Conservation (phyloP, 225 moss, liverwort and hornwort species). For the Marchantia polymorpha region DNA sequence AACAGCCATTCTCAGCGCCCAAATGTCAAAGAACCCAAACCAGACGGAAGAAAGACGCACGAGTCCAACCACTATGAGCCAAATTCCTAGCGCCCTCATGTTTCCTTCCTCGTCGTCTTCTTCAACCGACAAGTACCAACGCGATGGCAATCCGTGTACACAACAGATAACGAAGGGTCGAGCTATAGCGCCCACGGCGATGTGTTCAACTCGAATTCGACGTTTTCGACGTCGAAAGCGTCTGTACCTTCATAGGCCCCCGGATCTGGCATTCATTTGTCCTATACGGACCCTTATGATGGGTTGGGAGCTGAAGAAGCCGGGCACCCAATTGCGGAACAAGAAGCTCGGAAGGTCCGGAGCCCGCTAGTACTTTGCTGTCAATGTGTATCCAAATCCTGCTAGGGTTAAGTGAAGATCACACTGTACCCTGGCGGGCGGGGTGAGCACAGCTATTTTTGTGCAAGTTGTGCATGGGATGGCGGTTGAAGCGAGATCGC, state of each 20-base stretch:
- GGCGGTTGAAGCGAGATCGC: neutral
- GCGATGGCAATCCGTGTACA: neutral
- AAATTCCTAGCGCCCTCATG: conserved; percentile 71
- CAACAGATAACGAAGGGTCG: too few relatives aligned
- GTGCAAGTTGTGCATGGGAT: neutral
- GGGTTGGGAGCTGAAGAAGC: neutral
- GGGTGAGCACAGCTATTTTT: neutral
- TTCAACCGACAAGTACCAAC: neutral
- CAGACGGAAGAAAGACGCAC: conserved; percentile 76
- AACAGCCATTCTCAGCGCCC: conserved; percentile 70
- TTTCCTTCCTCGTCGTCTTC: neutral
- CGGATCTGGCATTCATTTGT: conserved; percentile 1
- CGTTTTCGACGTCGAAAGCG: too few relatives aligned
- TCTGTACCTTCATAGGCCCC: neutral
- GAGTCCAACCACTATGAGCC: conserved; percentile 71
- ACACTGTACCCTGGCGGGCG: neutral
- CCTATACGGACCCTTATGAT: neutral
- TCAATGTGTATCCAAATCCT: neutral
- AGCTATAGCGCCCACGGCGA: too few relatives aligned
- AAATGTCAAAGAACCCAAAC: conserved; percentile 81
- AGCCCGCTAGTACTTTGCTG: neutral
- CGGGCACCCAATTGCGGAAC: neutral
- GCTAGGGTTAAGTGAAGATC: neutral
- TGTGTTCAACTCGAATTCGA: too few relatives aligned
- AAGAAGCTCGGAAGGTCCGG: neutral